Base-by-base conservation (phyloP, 2,329 filamentous ascomycete species). In the Colletotrichum limetticola region DNA sequence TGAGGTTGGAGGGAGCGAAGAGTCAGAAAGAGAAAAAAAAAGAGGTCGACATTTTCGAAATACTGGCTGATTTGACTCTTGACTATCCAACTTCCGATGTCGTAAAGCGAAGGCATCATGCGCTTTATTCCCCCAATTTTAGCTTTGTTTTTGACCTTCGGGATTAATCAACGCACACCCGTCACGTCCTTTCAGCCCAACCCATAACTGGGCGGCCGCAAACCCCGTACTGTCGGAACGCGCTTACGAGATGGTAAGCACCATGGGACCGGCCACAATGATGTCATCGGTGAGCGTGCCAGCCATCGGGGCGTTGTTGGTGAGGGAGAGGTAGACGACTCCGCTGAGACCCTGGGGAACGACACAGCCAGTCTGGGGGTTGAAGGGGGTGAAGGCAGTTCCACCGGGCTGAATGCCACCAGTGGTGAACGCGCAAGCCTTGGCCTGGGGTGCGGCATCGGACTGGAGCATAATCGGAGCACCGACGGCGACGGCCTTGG, bases 341-440 rank as follows among this genome's bases (percentile, higher is more conserved):
- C 92, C 92, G 9, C 86, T 85, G 56, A 94, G 82, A 78, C 87
- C 87, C 77, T 89, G 86, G 16, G 92, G 92, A 30, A 93, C 87
- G 58, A 84, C 82, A 80, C 92, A 94, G 74, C 84, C 87, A 55
- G 85, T 86, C 4, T 84, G 84, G 55, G 85, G 82, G 53, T 85
- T 83, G 79, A 93, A 90, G 30, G 85, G 75, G 0, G 86, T 85
- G 81, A 94, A 94, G 68, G 85, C 85, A 52, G 89, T 90, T 76
- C 90, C 90, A 67, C 89, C 89, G 53, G 88, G 85, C 19, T 83
- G 80, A 16, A 87, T 79, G 59, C 86, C 86, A 76, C 91, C 91
- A 76, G 91, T 91, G 35, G 91, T 91, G 81, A 94, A 94, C 35
- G 89, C 91, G 80, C 92, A 94, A 82, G 89, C 88, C 28, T 85